These are phyloP conservation scores for Parachlorella kessleri DNA, from an alignment of 139 green algal species.

Conservation along the genomic window DNA sequence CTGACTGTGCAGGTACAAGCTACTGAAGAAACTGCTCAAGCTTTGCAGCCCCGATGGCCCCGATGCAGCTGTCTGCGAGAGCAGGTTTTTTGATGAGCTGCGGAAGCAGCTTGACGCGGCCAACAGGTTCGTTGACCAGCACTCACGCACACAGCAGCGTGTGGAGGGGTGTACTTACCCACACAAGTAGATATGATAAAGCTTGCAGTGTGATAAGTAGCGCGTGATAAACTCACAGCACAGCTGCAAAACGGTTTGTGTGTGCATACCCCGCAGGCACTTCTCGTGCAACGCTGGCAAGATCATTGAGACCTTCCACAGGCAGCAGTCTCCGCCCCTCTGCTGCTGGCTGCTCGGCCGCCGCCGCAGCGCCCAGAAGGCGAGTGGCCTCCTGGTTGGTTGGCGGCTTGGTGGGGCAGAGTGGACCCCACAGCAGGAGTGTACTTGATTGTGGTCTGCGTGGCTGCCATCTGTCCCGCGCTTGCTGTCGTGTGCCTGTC, in stretches of 20 bases:
- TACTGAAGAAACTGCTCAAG: neutral
- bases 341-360: constrained; percentile 6
- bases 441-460: too few relatives aligned
- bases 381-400: too few relatives aligned
- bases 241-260: neutral
- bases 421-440: too few relatives aligned
- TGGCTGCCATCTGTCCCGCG: too few relatives aligned
- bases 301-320: neutral
- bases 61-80: neutral
- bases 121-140: neutral
- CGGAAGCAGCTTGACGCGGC: neutral
- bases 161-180: too few relatives aligned
- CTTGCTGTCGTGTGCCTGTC: too few relatives aligned
- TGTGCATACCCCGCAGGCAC: neutral
- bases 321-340: neutral
- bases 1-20: neutral
- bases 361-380: neutral
- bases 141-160: neutral
- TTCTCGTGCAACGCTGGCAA: neutral
- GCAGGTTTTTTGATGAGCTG: neutral
- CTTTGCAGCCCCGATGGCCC: neutral
- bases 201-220: neutral
- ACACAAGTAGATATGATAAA: neutral
- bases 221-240: neutral
- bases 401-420: too few relatives aligned